These are phyloP conservation scores for Blastocystis sp. DNA, from an alignment of 352 stramenopile species.

Conservation along the genomic window DNA sequence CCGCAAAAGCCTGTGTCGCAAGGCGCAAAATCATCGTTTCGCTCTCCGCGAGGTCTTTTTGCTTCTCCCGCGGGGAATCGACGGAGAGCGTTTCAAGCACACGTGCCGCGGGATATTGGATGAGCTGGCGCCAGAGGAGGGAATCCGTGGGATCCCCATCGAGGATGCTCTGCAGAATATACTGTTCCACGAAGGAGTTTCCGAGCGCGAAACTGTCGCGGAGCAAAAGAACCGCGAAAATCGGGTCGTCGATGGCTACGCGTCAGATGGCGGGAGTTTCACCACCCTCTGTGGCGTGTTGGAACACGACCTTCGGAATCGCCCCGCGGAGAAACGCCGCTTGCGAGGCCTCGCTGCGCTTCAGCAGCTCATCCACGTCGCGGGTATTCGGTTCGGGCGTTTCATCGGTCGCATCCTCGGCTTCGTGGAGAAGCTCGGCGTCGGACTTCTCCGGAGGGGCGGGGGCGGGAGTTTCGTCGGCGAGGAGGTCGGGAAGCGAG, in stretches of 20 bases:
- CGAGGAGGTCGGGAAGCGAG: not conserved
- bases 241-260: not conserved
- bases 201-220: conserved; percentile 25
- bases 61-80: not conserved
- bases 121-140: not conserved
- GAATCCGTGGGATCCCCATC: not conserved
- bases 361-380: not conserved
- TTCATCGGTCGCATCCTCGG: not conserved
- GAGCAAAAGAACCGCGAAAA: not conserved
- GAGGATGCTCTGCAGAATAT: not conserved
- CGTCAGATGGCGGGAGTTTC: not conserved
- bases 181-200: conserved; percentile 41
- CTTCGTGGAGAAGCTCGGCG: not conserved
- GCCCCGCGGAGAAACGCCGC: conserved; percentile 6
- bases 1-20: not conserved
- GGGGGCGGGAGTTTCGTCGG: not conserved
- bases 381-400: no score
- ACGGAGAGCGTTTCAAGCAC: not conserved
- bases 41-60: not conserved
- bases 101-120: conserved; percentile 16
- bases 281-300: conserved; percentile 10
- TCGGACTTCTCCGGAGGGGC: not conserved
- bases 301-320: conserved; percentile 46
- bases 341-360: conserved; percentile 5
- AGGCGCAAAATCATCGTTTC: not conserved